A percentile compares a stretch with the other conserved stretches of the same genome.
Evolutionary conservation across 1,139 yeast species (phyloP).

Genomic region (Petasospora fabianii): DNA sequence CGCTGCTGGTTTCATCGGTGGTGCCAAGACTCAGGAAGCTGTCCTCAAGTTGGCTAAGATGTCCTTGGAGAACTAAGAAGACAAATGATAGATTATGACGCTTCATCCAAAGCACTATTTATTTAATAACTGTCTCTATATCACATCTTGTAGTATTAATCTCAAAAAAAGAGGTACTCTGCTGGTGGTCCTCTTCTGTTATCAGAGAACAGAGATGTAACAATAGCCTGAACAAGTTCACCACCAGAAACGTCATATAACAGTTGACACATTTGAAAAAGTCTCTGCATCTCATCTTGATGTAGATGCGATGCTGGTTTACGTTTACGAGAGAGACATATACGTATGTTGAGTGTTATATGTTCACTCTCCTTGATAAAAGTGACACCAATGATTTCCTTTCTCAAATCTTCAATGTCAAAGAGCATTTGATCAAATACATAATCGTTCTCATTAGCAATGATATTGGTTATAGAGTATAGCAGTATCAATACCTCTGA

Average conservation of each 20-base stretch:
- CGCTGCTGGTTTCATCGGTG: conserved; percentile 97
- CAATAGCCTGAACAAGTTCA: not conserved
- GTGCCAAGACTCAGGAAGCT: conserved; percentile 76
- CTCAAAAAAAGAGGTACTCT: not conserved
- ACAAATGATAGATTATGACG: too few relatives aligned
- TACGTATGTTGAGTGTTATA: conserved; percentile 5
- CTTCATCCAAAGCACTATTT: too few relatives aligned
- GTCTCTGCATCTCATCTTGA: not conserved
- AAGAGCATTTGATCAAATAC: conserved; percentile 1
- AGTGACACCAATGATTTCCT: conserved; percentile 2
- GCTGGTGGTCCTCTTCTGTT: not conserved
- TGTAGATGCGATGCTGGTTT: not conserved
- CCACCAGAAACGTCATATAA: conserved; percentile 6
- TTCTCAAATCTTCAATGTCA: conserved; percentile 3
- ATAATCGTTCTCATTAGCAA: conserved; percentile 4
- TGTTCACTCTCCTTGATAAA: conserved; percentile 2
- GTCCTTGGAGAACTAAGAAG: conserved; percentile 32
- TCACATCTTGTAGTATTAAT: not conserved
- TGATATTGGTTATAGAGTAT: conserved; percentile 2
- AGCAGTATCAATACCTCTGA: not conserved
- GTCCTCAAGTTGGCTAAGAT: conserved; percentile 72
- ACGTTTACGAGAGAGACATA: not conserved
- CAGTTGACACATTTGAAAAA: conserved; percentile 4
- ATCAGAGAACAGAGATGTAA: not conserved
- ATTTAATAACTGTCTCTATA: too few relatives aligned